Evolutionary conservation across 1,139 yeast species (phyloP).

Genomic region (Candida sanyaensis): DNA sequence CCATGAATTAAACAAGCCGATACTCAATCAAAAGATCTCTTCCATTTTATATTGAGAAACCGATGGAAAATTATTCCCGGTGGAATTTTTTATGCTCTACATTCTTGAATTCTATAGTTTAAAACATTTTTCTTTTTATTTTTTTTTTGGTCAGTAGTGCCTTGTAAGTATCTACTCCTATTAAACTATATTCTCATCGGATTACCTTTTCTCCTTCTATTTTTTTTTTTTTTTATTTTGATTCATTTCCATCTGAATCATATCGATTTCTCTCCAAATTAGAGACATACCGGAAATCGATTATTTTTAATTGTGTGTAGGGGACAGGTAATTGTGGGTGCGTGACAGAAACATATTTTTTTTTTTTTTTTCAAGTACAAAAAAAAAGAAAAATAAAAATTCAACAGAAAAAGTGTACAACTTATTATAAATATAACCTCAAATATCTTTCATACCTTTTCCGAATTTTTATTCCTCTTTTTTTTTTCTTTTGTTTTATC

Average conservation of each 20-base stretch:
- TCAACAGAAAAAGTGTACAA: background rate
- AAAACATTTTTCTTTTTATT: background rate
- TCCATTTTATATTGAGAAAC: conserved; percentile 1
- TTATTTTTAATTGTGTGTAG: background rate
- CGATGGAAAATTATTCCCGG: background rate
- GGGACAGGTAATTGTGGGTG: background rate
- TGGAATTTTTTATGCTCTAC: background rate
- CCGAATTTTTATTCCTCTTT: background rate
- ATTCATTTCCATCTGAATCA: background rate
- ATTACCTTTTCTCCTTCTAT: no score
- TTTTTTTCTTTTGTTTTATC: background rate
- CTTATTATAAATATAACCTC: conserved; percentile 1
- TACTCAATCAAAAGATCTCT: background rate
- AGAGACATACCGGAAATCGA: background rate
- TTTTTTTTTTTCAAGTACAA: background rate
- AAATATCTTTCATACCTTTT: background rate
- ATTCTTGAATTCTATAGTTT: conserved; percentile 1
- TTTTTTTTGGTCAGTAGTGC: background rate
- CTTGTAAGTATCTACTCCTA: background rate
- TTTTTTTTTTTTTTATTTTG: background rate
- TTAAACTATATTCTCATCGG: background rate
- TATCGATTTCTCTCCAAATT: background rate
- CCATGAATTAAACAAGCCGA: background rate
- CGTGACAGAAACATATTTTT: background rate
- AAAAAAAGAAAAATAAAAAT: background rate